These are phyloP conservation scores for Globisporangium alternatum DNA, from an alignment of 352 stramenopile species.

Conservation along the genomic window DNA sequence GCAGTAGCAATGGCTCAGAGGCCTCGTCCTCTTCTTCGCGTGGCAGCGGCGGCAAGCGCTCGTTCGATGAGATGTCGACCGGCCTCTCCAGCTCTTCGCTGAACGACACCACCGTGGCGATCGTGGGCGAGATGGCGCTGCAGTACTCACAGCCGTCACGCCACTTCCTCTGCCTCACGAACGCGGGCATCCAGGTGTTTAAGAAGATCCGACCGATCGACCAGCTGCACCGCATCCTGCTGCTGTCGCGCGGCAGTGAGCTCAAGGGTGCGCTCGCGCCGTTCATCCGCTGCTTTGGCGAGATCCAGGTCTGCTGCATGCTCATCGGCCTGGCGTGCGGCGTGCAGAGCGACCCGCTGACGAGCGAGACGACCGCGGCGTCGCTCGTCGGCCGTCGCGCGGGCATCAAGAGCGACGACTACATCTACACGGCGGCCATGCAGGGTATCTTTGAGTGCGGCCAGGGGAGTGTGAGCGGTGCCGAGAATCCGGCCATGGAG, in stretches of 20 bases:
- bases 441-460: conserved; percentile 85
- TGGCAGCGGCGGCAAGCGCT: conserved; percentile 41
- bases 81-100: conserved; percentile 16
- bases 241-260: conserved; percentile 65
- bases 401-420: conserved; percentile 71
- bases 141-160: conserved; percentile 81
- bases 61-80: conserved; percentile 76
- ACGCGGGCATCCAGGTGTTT: conserved; percentile 84
- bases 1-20: conserved; percentile 18
- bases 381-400: conserved; percentile 41
- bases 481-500: conserved; percentile 32
- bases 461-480: conserved; percentile 28
- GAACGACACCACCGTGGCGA: conserved; percentile 27
- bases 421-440: conserved; percentile 74
- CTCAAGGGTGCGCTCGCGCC: conserved; percentile 60
- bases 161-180: conserved; percentile 86
- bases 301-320: conserved; percentile 87
- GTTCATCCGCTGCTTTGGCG: conserved; percentile 82
- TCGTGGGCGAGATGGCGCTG: conserved; percentile 76
- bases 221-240: conserved; percentile 74
- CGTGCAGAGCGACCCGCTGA: conserved; percentile 72
- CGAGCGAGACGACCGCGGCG: conserved; percentile 49
- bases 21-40: conserved; percentile 10
- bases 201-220: conserved; percentile 90
- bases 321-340: conserved; percentile 86